Evolutionary conservation across 192 early-diverging fungal genomes (phyloP).

Genomic region (Coemansia sp.): DNA sequence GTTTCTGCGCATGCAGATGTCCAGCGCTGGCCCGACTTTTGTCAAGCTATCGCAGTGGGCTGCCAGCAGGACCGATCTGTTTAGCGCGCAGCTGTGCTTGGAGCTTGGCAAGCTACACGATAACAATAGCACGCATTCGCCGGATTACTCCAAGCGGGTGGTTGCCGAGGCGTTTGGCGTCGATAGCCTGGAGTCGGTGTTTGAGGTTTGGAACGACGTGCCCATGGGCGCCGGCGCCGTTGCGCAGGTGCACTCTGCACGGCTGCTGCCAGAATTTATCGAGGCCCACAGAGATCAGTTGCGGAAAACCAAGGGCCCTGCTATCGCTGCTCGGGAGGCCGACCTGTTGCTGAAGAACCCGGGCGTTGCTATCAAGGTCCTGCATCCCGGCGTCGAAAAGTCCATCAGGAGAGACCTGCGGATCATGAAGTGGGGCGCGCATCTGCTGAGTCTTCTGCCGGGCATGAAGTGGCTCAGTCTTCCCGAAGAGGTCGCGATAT

Average conservation of each 20-base stretch:
- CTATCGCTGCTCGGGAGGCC: slow-evolving; percentile 9
- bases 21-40: slow-evolving; percentile 89
- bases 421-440: slow-evolving; percentile 74
- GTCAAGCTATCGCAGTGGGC: slow-evolving; percentile 97
- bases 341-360: slow-evolving; percentile 35
- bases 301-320: slow-evolving; percentile 6
- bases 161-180: slow-evolving; percentile 66
- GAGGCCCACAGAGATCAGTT: background rate
- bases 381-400: slow-evolving; percentile 75
- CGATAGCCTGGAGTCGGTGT: slow-evolving; percentile 65
- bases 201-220: slow-evolving; percentile 68
- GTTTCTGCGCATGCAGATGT: too few species aligned
- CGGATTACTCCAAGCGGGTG: slow-evolving; percentile 59
- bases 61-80: slow-evolving; percentile 84
- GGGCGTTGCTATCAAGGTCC: slow-evolving; percentile 81
- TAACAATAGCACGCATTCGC: slow-evolving; percentile 72
- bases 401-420: slow-evolving; percentile 76
- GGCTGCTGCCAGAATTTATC: slow-evolving; percentile 14
- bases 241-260: slow-evolving; percentile 72
- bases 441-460: slow-evolving; percentile 66
- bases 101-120: slow-evolving; percentile 81
- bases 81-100: slow-evolving; percentile 69
- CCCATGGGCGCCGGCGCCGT: slow-evolving; percentile 94
- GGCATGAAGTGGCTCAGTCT: slow-evolving; percentile 81
- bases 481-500: slow-evolving; percentile 83